phyloP scores from a whole-genome alignment of 257 asterid species.

The Rauvolfia tetraphylla region DNA sequence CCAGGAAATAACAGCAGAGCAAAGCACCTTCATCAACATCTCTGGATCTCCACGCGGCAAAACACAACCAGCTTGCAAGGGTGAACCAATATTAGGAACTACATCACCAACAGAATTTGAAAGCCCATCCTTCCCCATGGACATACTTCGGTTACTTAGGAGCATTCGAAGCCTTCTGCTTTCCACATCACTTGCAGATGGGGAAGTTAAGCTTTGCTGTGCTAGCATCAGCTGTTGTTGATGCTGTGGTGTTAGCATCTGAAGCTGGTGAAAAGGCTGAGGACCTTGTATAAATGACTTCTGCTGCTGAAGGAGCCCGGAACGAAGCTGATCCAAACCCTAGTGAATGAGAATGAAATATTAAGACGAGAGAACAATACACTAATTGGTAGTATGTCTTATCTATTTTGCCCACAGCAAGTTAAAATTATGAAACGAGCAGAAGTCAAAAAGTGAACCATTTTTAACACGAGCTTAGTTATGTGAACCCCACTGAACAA shows the following conservation, averaged over 20 bases:
- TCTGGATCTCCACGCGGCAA: slow-evolving; percentile 83
- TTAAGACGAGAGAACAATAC: not conserved
- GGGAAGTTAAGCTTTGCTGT: slow-evolving; percentile 80
- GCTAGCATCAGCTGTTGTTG: slow-evolving; percentile 96
- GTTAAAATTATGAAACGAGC: not conserved
- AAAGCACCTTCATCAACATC: slow-evolving; percentile 67
- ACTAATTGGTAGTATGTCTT: not conserved
- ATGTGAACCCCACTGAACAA: not conserved
- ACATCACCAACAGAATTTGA: slow-evolving; percentile 76
- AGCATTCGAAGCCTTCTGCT: slow-evolving; percentile 93
- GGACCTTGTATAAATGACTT: slow-evolving; percentile 88
- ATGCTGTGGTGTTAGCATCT: slow-evolving; percentile 93
- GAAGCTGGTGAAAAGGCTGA: slow-evolving; percentile 87
- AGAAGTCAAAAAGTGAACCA: not conserved
- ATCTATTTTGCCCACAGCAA: not conserved
- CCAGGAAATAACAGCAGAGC: not conserved
- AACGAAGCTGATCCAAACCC: slow-evolving; percentile 90
- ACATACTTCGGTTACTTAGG: slow-evolving; percentile 62
- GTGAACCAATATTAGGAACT: slow-evolving; percentile 72
- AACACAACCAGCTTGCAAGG: slow-evolving; percentile 76
- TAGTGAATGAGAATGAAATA: slow-evolving; percentile 21
- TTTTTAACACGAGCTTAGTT: not conserved
- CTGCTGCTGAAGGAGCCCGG: slow-evolving; percentile 93
- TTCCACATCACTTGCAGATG: slow-evolving; percentile 74
- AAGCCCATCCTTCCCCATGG: slow-evolving; percentile 91